A percentile compares a stretch with the other conserved stretches of the same genome.
Evolutionary conservation across 768 basidiomycete genomes (phyloP).

Genomic region (Trametes meyenii): DNA sequence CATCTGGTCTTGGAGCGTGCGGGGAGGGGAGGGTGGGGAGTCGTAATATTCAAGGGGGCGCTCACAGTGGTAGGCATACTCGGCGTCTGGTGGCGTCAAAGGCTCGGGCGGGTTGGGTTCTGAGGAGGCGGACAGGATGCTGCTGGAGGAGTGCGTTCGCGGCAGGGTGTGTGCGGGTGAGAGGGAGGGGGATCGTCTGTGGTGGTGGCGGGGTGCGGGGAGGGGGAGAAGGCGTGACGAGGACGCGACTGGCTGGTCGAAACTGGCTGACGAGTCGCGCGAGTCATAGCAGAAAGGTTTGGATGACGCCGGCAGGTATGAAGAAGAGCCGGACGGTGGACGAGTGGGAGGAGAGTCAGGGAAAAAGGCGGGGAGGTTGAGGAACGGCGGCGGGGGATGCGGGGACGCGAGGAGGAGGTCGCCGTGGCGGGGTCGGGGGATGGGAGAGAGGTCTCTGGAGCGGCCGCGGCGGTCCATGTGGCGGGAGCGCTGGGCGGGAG

Average conservation of each 20-base stretch:
- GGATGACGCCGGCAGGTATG: slow-evolving; percentile 6
- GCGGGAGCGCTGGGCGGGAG: slow-evolving; percentile 6
- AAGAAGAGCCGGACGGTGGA: neutral
- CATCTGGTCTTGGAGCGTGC: slow-evolving; percentile 61
- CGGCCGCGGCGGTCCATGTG: slow-evolving; percentile 34
- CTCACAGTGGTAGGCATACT: slow-evolving; percentile 37
- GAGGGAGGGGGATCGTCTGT: slow-evolving; percentile 12
- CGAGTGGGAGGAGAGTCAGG: neutral
- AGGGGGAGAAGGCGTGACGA: slow-evolving; percentile 24
- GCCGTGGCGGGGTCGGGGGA: slow-evolving; percentile 20
- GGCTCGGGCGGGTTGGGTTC: slow-evolving; percentile 31
- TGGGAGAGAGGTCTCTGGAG: slow-evolving; percentile 31
- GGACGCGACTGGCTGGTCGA: slow-evolving; percentile 24
- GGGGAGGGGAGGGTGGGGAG: slow-evolving; percentile 44
- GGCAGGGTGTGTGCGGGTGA: slow-evolving; percentile 24
- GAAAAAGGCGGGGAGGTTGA: slow-evolving; percentile 4
- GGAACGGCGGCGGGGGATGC: neutral
- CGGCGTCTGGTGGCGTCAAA: slow-evolving; percentile 32
- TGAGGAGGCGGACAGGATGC: slow-evolving; percentile 26
- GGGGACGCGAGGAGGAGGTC: slow-evolving; percentile 18
- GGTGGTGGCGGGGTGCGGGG: slow-evolving; percentile 9
- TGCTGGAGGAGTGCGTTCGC: slow-evolving; percentile 29
- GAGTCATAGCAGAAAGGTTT: slow-evolving; percentile 16
- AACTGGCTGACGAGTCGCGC: slow-evolving; percentile 8
- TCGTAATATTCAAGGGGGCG: slow-evolving; percentile 45